Percentiles rank a stretch among this genome's conserved stretches.
phyloP scores from a whole-genome alignment of 176 grass and related monocot species.

The maize (Zea mays) region DNA sequence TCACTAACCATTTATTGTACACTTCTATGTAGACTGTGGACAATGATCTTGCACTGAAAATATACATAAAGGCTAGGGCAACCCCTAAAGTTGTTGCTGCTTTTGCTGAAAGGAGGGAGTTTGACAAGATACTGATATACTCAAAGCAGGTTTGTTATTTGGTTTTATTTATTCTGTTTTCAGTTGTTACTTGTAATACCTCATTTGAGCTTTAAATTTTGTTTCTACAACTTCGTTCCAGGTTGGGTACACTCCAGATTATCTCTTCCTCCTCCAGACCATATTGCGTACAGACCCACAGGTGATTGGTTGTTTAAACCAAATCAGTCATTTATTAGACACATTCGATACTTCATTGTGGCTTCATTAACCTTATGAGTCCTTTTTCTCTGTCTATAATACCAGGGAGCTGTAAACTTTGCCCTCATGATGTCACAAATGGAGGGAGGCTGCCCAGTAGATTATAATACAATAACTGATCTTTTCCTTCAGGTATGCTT shows the following conservation, averaged over 20 bases:
- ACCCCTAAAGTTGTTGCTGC: slow-evolving; percentile 98
- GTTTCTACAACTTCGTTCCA: slow-evolving; percentile 16
- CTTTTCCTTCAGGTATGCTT: slow-evolving; percentile 84
- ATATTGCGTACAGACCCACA: slow-evolving; percentile 92
- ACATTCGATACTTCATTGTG: no score
- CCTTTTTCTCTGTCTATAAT: no score
- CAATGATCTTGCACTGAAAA: slow-evolving; percentile 96
- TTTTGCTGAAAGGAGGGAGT: slow-evolving; percentile 97
- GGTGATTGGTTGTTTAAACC: slow-evolving; percentile 42
- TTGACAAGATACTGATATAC: slow-evolving; percentile 91
- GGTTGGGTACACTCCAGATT: slow-evolving; percentile 95
- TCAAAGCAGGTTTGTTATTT: slow-evolving; percentile 74
- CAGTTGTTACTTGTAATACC: background rate
- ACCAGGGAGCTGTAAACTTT: slow-evolving; percentile 93
- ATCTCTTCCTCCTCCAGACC: slow-evolving; percentile 92
- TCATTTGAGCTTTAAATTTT: slow-evolving; percentile 29
- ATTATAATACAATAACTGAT: slow-evolving; percentile 96
- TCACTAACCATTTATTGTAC: slow-evolving; percentile 19
- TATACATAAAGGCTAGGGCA: slow-evolving; percentile 97
- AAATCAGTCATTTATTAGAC: no score
- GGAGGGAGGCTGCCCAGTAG: slow-evolving; percentile 88
- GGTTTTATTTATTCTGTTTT: background rate
- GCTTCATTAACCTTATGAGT: no score
- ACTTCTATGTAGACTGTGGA: slow-evolving; percentile 76
- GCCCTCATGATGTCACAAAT: slow-evolving; percentile 99